Percentiles rank a stretch among this genome's conserved stretches.
Evolutionary conservation across 352 stramenopile species (phyloP).

Genomic region (Globisporangium acanthophoron): DNA sequence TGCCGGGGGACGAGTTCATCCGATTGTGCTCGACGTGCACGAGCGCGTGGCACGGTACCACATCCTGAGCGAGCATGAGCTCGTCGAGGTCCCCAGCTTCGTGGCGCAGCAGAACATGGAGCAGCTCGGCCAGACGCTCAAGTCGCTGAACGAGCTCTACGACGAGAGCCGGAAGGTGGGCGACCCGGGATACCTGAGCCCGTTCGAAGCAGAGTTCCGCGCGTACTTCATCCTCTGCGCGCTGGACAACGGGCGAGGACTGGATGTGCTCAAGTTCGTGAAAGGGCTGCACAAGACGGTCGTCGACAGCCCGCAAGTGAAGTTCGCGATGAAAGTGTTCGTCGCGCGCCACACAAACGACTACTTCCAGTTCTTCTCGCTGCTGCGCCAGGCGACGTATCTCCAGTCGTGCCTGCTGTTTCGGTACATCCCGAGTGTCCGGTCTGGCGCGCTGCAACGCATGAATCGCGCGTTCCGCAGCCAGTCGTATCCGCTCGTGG

Average conservation of each 20-base stretch:
- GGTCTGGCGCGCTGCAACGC: slow-evolving; percentile 60
- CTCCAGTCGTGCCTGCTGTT: slow-evolving; percentile 83
- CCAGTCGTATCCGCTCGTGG: slow-evolving; percentile 56
- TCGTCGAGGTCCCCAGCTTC: slow-evolving; percentile 81
- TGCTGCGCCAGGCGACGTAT: slow-evolving; percentile 70
- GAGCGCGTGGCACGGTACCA: slow-evolving; percentile 95
- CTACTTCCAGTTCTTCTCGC: slow-evolving; percentile 79
- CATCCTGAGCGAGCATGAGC: slow-evolving; percentile 92
- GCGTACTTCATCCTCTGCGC: slow-evolving; percentile 86
- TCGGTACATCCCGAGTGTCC: slow-evolving; percentile 71
- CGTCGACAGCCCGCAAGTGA: slow-evolving; percentile 61
- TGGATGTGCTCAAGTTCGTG: slow-evolving; percentile 85
- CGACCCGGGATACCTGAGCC: slow-evolving; percentile 53
- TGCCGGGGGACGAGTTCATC: slow-evolving; percentile 88
- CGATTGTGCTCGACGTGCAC: slow-evolving; percentile 90
- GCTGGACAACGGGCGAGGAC: slow-evolving; percentile 74
- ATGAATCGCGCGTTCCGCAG: slow-evolving; percentile 79
- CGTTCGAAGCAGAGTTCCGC: slow-evolving; percentile 82
- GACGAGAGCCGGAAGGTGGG: slow-evolving; percentile 72
- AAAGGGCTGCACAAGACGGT: slow-evolving; percentile 61
- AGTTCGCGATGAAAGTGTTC: slow-evolving; percentile 86
- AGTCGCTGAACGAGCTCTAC: slow-evolving; percentile 85
- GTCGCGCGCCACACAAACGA: slow-evolving; percentile 80
- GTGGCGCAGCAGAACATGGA: slow-evolving; percentile 89
- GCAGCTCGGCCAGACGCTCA: slow-evolving; percentile 83